Conservation (phyloP, 805 yeast genomes). For the Saturnispora sekii region DNA sequence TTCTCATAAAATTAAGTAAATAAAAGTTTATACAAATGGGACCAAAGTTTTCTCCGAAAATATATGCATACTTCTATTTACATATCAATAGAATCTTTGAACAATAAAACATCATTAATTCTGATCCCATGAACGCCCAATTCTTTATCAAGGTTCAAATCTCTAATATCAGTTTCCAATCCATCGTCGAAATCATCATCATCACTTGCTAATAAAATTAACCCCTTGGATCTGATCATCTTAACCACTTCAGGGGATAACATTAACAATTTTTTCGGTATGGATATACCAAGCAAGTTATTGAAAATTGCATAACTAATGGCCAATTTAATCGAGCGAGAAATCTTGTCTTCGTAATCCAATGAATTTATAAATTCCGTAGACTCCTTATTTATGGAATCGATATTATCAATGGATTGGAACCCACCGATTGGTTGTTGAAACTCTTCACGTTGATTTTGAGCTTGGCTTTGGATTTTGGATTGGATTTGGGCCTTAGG, state of each 20-base stretch:
- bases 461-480: not conserved
- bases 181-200: slow-evolving; percentile 15
- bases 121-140: slow-evolving; percentile 54
- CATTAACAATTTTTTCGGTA: slow-evolving; percentile 59
- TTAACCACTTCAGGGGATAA: slow-evolving; percentile 70
- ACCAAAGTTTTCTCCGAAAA: not conserved
- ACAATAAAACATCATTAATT: slow-evolving; percentile 52
- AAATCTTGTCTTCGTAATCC: slow-evolving; percentile 33
- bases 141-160: slow-evolving; percentile 25
- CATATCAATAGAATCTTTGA: slow-evolving; percentile 46
- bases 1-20: too few relatives aligned
- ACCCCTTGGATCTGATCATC: slow-evolving; percentile 68
- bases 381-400: slow-evolving; percentile 28
- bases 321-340: slow-evolving; percentile 73
- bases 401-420: slow-evolving; percentile 27
- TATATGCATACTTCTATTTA: slow-evolving; percentile 6
- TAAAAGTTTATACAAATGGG: not conserved
- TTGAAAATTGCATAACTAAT: slow-evolving; percentile 70
- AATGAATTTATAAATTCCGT: slow-evolving; percentile 25
- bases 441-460: slow-evolving; percentile 7
- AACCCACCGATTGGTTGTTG: not conserved
- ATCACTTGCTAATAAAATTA: slow-evolving; percentile 57
- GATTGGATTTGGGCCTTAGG: slow-evolving; percentile 2
- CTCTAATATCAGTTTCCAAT: slow-evolving; percentile 13
- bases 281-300: slow-evolving; percentile 75